These are phyloP conservation scores for Elongisporangium prolatum DNA, from an alignment of 352 stramenopile species.

Conservation along the genomic window DNA sequence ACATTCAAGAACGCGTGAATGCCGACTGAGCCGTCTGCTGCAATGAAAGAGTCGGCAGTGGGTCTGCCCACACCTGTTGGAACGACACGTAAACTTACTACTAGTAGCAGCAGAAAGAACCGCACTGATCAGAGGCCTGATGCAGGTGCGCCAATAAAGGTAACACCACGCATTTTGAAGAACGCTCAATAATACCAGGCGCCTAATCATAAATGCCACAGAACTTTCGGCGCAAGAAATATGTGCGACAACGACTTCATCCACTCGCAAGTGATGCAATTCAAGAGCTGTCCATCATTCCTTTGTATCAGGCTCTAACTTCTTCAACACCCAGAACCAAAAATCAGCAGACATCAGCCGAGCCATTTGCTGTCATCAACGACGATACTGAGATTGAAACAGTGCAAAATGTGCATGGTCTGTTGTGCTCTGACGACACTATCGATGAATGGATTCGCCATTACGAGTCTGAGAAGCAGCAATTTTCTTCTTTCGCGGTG, in stretches of 20 bases:
- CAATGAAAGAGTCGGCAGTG: neutral
- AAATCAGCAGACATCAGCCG: conserved; percentile 4
- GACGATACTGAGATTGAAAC: conserved; percentile 28
- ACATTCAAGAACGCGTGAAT: neutral
- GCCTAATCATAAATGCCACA: conserved; percentile 1
- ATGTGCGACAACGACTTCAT: conserved; percentile 35
- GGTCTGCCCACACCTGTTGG: neutral
- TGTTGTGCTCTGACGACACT: conserved; percentile 33
- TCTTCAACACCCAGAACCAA: conserved; percentile 9
- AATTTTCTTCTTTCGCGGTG: conserved; percentile 73
- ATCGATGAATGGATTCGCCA: conserved; percentile 59
- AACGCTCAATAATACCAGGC: no score
- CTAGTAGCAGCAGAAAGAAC: neutral
- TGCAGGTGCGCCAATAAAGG: neutral
- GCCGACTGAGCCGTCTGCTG: neutral
- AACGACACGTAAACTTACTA: neutral
- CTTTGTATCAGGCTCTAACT: conserved; percentile 1
- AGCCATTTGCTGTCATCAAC: conserved; percentile 4
- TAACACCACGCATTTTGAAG: neutral
- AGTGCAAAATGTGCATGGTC: conserved; percentile 35
- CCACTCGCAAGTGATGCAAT: conserved; percentile 26
- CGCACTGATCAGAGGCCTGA: neutral
- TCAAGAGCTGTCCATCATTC: conserved; percentile 14
- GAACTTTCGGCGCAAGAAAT: conserved; percentile 51
- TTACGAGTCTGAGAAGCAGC: conserved; percentile 60